Base-by-base conservation (phyloP, 257 asterid species). In the Ilex asprella region DNA sequence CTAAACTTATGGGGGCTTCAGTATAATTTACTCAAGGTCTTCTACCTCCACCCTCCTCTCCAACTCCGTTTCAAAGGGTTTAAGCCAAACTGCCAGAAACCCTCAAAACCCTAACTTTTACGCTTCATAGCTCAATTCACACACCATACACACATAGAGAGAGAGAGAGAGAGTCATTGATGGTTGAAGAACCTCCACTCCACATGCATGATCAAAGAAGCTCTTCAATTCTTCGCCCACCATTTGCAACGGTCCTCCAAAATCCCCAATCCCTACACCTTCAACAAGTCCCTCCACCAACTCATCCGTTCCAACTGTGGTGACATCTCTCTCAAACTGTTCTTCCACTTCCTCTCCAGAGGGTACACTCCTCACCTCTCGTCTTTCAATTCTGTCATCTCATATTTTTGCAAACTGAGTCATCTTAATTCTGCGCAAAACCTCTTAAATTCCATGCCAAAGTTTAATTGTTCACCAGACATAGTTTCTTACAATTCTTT, bases 281-380 rank as follows among this genome's bases (percentile, higher is more conserved):
- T 68, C 46, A 62, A 56, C 63, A 68, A 68, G 46, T 32, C 27
- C n/a, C 62, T 68, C 14, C 60, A 68, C 68, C 31, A 55, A 30
- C 68, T 68, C 57, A 44, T 39, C 7, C 63, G 67, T 16, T 35
- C 57, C 46, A 49, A 52, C 59, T 68, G 73, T 16, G 67, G 73
- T 35, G 67, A 68, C 62, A 58, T 68, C 41, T 68, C 73, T 16
- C 41, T 61, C 12, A 68, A 68, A 53, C 73, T 68, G 41, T 67
- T 68, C n/a, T 2, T 30, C 13, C 12, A 32, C 59, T 68, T 68
- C 53, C 32, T 68, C 5, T 54, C 59, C 57, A 55, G 31, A 68
- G 73, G 73, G 41, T 68, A 61, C 63, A 61, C 46, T 32, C 73
- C 67, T 30, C 73, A 61, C 16, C 62, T 56, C 52, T 61, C 62